These are phyloP conservation scores for Saccharomycopsis amapae DNA, from an alignment of 805 yeast species.

Conservation along the genomic window DNA sequence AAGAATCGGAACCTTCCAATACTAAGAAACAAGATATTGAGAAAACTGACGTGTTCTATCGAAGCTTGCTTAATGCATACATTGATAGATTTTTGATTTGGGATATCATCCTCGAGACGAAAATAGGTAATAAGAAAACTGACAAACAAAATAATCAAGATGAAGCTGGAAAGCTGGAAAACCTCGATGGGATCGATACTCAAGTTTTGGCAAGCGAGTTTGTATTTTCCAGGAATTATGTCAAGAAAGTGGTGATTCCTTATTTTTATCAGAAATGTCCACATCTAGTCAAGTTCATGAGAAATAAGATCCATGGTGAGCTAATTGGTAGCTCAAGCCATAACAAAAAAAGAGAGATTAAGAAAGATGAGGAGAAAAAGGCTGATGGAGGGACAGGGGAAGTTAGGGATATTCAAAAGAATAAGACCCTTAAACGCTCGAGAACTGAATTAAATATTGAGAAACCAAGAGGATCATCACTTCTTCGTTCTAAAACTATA, in stretches of 20 bases:
- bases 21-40: background rate
- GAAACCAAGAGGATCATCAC: background rate
- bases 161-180: too few species aligned
- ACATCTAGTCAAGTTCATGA: slow-evolving; percentile 10
- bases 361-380: background rate
- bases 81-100: slow-evolving; percentile 19
- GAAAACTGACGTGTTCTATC: slow-evolving; percentile 3
- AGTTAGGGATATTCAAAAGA: background rate
- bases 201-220: slow-evolving; percentile 11
- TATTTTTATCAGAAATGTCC: slow-evolving; percentile 19
- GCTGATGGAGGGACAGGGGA: background rate
- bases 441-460: slow-evolving; percentile 13
- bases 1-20: background rate
- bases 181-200: too few species aligned
- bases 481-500: slow-evolving; percentile 4
- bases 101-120: slow-evolving; percentile 18
- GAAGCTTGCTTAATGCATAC: slow-evolving; percentile 10
- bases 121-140: background rate
- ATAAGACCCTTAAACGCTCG: slow-evolving; percentile 7
- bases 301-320: slow-evolving; percentile 14
- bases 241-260: slow-evolving; percentile 15
- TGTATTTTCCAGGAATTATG: slow-evolving; percentile 3
- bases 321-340: too few species aligned
- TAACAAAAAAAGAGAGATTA: background rate
- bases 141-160: background rate